Percentiles rank a stretch among this genome's conserved stretches.
Conservation (phyloP, 2,329 filamentous ascomycete species). For the Botrytis squamosa region DNA sequence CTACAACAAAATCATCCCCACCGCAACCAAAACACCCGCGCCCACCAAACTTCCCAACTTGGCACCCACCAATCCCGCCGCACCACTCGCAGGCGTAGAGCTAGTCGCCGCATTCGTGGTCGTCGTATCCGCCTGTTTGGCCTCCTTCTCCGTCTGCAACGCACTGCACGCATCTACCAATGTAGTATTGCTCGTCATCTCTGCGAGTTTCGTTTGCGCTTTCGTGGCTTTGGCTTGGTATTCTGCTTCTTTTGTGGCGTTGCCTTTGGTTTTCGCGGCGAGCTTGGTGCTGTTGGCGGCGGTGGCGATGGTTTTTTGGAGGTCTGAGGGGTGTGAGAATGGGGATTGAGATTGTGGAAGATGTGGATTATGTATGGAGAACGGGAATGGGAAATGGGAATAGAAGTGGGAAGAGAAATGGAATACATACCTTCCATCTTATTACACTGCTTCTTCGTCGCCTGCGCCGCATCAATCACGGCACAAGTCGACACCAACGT, state of each 20-base stretch:
- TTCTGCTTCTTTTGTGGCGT: constrained; percentile 24
- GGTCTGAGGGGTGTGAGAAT: neutral
- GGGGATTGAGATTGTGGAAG: no score
- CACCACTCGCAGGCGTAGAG: neutral
- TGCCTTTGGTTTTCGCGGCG: constrained; percentile 21
- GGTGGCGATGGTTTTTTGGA: constrained; percentile 26
- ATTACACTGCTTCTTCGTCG: constrained; percentile 22
- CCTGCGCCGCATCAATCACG: constrained; percentile 36
- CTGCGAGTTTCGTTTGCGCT: constrained; percentile 21
- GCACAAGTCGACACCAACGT: constrained; percentile 42
- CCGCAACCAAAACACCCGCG: neutral
- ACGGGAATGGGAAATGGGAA: fast-evolving
- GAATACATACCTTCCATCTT: constrained; percentile 10
- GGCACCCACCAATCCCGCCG: neutral
- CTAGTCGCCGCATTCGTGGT: neutral
- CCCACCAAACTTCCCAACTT: neutral
- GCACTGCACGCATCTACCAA: constrained; percentile 25
- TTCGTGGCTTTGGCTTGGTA: constrained; percentile 21
- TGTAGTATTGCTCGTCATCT: constrained; percentile 25
- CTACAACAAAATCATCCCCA: neutral
- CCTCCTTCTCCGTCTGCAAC: neutral
- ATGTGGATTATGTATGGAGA: neutral
- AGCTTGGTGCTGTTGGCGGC: constrained; percentile 24
- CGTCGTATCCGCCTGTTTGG: neutral
- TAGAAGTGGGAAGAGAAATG: neutral